Percentiles rank a stretch among this genome's conserved stretches.
Conservation (phyloP, 495 filamentous ascomycete genomes). For the Penicillium mononematosum region DNA sequence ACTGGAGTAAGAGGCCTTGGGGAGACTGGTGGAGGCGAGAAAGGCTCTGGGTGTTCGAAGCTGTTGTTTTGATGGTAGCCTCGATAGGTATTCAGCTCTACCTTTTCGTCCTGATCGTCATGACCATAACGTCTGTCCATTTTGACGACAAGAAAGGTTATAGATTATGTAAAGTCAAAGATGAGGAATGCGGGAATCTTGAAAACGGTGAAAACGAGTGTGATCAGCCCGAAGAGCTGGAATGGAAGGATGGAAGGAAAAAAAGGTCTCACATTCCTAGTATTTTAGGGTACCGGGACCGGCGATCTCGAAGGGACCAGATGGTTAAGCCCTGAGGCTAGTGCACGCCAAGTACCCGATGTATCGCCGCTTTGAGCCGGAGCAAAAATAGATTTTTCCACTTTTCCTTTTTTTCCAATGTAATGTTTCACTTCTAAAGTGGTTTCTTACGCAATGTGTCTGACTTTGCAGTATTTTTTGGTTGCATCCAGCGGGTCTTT, state of each 20-base stretch:
- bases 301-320: background rate
- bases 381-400: constrained; percentile 13
- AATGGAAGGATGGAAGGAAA: constrained; percentile 1
- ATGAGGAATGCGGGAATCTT: constrained; percentile 8
- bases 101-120: constrained; percentile 30
- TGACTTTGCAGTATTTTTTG: background rate
- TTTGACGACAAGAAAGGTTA: background rate
- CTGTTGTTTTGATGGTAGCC: constrained; percentile 10
- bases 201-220: constrained; percentile 17
- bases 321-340: constrained; percentile 10
- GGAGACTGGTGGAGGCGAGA: constrained; percentile 7
- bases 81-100: constrained; percentile 26
- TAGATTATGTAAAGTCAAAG: background rate
- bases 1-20: constrained; percentile 25
- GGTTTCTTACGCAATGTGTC: background rate
- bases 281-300: background rate
- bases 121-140: constrained; percentile 15
- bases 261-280: background rate
- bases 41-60: constrained; percentile 24
- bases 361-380: constrained; percentile 3
- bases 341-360: constrained; percentile 6
- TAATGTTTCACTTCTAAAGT: constrained; percentile 2
- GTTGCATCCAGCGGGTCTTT: constrained; percentile 1
- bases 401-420: background rate
- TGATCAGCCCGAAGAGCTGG: constrained; percentile 18